Percentiles rank a stretch among this genome's conserved stretches.
phyloP scores from a whole-genome alignment of 805 yeast species.

The Yamadazyma nakazawae region DNA sequence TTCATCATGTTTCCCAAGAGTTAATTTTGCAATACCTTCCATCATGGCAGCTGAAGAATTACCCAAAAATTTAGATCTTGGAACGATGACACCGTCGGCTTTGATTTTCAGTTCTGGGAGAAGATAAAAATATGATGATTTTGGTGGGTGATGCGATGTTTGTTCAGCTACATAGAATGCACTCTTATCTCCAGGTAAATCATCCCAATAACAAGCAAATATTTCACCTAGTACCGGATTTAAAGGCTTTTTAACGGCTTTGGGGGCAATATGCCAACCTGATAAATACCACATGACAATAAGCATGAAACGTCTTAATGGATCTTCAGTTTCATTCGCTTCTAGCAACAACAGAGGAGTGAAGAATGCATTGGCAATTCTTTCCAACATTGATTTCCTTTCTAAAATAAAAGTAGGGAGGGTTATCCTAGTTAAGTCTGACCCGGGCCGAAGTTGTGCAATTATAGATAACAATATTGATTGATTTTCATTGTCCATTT shows the following conservation, averaged over 20 bases:
- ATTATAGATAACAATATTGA: slow-evolving; percentile 83
- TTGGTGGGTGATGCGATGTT: slow-evolving; percentile 98
- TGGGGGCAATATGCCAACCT: slow-evolving; percentile 98
- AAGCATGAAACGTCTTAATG: slow-evolving; percentile 63
- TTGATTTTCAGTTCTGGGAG: slow-evolving; percentile 78
- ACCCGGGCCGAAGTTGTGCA: slow-evolving; percentile 87
- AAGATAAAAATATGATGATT: slow-evolving; percentile 86
- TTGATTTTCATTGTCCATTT: slow-evolving; percentile 86
- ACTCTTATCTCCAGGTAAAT: slow-evolving; percentile 58
- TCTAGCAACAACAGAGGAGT: slow-evolving; percentile 71
- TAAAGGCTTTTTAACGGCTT: slow-evolving; percentile 95
- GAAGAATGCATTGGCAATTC: slow-evolving; percentile 84
- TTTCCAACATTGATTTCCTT: slow-evolving; percentile 92
- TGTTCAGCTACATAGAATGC: slow-evolving; percentile 92
- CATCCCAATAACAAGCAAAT: slow-evolving; percentile 90
- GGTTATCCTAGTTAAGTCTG: slow-evolving; percentile 85
- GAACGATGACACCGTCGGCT: slow-evolving; percentile 85
- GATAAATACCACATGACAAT: slow-evolving; percentile 89
- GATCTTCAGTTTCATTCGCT: slow-evolving; percentile 61
- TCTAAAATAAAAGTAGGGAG: slow-evolving; percentile 94
- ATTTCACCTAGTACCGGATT: slow-evolving; percentile 93
- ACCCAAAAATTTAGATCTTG: slow-evolving; percentile 85
- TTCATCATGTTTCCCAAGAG: slow-evolving; percentile 70
- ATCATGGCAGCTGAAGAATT: slow-evolving; percentile 96
- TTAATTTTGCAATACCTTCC: slow-evolving; percentile 82